These are phyloP conservation scores for Hansfordia pulvinata DNA, from an alignment of 2,329 filamentous ascomycete genomes.

Conservation along the genomic window DNA sequence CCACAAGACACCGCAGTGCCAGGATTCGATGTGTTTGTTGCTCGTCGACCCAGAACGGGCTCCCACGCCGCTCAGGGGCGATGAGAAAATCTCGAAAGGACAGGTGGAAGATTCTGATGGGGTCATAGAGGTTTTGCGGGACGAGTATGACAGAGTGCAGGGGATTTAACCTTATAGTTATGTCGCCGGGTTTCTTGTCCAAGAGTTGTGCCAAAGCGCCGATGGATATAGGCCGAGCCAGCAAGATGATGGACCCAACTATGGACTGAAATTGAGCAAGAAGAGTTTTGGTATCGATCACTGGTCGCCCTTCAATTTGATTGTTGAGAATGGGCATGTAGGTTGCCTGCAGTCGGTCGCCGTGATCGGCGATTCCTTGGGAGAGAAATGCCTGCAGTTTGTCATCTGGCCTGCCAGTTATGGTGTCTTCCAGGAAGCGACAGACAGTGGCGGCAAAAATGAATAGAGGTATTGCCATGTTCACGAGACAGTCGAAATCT, in stretches of 20 bases:
- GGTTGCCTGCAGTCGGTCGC: conserved; percentile 9
- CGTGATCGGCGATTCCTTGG: conserved; percentile 1
- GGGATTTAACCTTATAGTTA: too few species aligned
- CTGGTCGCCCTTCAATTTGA: too few species aligned
- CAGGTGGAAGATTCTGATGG: conserved; percentile 17
- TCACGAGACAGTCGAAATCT: conserved; percentile 3
- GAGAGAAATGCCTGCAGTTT: conserved; percentile 2
- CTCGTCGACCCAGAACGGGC: conserved; percentile 22
- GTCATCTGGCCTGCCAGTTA: conserved; percentile 1
- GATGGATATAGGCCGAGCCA: conserved; percentile 7
- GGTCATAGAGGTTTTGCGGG: conserved; percentile 7
- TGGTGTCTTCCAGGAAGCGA: conserved; percentile 12
- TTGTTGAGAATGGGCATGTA: conserved; percentile 9
- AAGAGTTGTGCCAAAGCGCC: not conserved
- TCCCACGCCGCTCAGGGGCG: conserved; percentile 10
- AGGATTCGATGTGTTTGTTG: conserved; percentile 15
- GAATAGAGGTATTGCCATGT: conserved; percentile 13
- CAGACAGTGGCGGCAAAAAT: conserved; percentile 16
- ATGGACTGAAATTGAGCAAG: conserved; percentile 13
- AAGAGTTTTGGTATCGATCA: too few species aligned
- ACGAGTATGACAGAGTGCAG: too few species aligned
- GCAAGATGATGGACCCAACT: conserved; percentile 17
- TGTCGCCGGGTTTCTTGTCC: too few species aligned
- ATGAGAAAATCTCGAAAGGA: conserved; percentile 25
- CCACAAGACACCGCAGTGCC: conserved; percentile 18